Conservation (phyloP, 371 early-diverging fungal species). For the Conidiobolus incongruus region DNA sequence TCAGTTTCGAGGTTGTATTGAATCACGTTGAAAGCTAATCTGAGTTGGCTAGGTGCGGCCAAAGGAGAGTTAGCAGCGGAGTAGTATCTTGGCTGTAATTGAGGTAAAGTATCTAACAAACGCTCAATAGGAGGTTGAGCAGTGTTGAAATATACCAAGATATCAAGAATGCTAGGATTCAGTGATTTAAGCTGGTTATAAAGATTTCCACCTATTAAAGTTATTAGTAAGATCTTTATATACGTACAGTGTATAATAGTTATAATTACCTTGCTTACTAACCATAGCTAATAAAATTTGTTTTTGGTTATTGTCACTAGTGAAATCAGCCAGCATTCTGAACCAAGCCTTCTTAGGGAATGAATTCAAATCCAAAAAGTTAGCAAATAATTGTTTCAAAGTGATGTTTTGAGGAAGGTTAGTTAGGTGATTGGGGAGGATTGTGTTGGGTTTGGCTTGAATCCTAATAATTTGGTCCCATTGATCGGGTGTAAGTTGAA, state of each 20-base stretch:
- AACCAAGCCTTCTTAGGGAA: slow-evolving; percentile 57
- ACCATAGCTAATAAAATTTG: slow-evolving; percentile 43
- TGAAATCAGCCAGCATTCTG: slow-evolving; percentile 55
- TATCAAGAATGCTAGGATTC: slow-evolving; percentile 41
- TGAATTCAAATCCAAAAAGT: slow-evolving; percentile 44
- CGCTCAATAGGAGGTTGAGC: slow-evolving; percentile 29
- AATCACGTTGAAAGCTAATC: slow-evolving; percentile 69
- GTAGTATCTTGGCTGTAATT: slow-evolving; percentile 67
- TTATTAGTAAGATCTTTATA: neutral
- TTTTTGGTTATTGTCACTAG: slow-evolving; percentile 37
- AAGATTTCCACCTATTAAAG: neutral
- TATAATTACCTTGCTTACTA: slow-evolving; percentile 45
- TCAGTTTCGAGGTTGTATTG: slow-evolving; percentile 23
- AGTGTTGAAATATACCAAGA: slow-evolving; percentile 51
- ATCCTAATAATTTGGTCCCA: slow-evolving; percentile 14
- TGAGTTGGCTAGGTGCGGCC: slow-evolving; percentile 18
- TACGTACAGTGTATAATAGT: too few relatives aligned
- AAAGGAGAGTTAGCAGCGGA: slow-evolving; percentile 52
- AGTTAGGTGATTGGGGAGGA: slow-evolving; percentile 36
- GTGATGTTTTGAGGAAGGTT: slow-evolving; percentile 14
- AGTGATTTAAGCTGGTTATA: neutral
- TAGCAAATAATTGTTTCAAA: slow-evolving; percentile 25
- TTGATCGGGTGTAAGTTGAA: slow-evolving; percentile 14
- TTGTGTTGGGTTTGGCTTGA: slow-evolving; percentile 4
- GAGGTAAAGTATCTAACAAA: slow-evolving; percentile 50